These are phyloP conservation scores for Nematodospora anomalae DNA, from an alignment of 1,139 yeast genomes.

Conservation along the genomic window DNA sequence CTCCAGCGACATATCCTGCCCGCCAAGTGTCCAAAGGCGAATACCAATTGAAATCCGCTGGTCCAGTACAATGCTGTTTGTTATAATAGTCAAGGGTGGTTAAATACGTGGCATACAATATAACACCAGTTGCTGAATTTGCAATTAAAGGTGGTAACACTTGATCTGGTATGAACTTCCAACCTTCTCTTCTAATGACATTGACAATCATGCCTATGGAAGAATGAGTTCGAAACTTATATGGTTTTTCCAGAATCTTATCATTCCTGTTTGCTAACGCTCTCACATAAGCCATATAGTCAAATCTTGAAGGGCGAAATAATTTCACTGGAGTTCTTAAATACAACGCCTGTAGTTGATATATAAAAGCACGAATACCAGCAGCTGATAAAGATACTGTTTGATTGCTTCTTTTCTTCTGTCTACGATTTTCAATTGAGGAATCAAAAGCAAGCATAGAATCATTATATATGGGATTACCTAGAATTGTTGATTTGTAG, in stretches of 20 bases:
- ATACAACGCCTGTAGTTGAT: slow-evolving; percentile 76
- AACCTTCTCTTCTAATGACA: slow-evolving; percentile 76
- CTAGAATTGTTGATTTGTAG: not conserved
- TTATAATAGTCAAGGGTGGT: slow-evolving; percentile 42
- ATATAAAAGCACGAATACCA: slow-evolving; percentile 77
- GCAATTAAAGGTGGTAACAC: slow-evolving; percentile 85
- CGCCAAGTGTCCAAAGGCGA: slow-evolving; percentile 59
- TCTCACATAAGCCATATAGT: slow-evolving; percentile 69
- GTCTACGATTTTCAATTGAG: not conserved
- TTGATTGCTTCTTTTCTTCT: slow-evolving; percentile 28
- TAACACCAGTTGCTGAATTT: slow-evolving; percentile 83
- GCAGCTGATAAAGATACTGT: slow-evolving; percentile 62
- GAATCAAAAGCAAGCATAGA: slow-evolving; percentile 3
- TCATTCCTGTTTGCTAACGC: slow-evolving; percentile 50
- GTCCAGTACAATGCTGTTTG: slow-evolving; percentile 8
- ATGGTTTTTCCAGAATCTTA: slow-evolving; percentile 56
- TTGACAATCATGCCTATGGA: slow-evolving; percentile 68
- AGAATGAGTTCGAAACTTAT: slow-evolving; percentile 72
- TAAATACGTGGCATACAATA: slow-evolving; percentile 79
- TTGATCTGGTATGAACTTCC: slow-evolving; percentile 84
- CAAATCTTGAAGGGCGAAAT: slow-evolving; percentile 88
- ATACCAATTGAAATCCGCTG: slow-evolving; percentile 21
- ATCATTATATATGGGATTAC: slow-evolving; percentile 3
- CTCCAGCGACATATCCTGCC: slow-evolving; percentile 87
- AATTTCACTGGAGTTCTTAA: slow-evolving; percentile 81